Evolutionary conservation across 2,329 filamentous ascomycete species (phyloP), one percentile per base, ranked within the genome.

Genomic region (Juglanconis oblonga): DNA sequence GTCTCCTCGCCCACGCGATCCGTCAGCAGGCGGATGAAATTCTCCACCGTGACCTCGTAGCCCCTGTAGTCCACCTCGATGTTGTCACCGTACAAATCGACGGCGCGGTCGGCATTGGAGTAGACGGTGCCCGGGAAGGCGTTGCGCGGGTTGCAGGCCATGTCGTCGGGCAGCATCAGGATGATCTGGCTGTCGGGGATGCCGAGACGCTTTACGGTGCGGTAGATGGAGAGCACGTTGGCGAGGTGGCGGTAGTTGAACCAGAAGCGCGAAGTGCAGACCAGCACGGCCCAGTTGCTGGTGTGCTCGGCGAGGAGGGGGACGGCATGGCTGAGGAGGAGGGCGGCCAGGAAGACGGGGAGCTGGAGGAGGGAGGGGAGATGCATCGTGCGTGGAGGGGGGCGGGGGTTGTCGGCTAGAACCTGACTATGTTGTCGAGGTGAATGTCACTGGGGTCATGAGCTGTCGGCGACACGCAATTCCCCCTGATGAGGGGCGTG

Each of bases 141-240:
- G 74, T 99, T 99, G 70, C 95, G 92, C 36, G 95, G 95, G 77
- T 99, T 99, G 82, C 95, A 99, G 44, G 95, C 95, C 92, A 99
- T 98, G 79, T 99, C 95, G 74, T 99, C 95, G 29, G 95, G 95
- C n/a, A 99, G 86, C 93, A 99, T 98, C 67, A 99, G 89, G 73
- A 99, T 98, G 77, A 99, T 99, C 74, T 99, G 95, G 55, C 92
- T 97, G 76, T 99, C 95, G 40, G 95, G 95, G 62, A 99, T 99
- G 52, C 95, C 95, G 42, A 99, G 87, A 11, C 95, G 91, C 79
- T 99, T 99, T 64, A 99, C 95, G 59, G 95, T 99, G 61, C 95
- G 91, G 78, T 99, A 99, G 65, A 99, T 87, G 62, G 94, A 97
- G 63, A 99, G 87, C 17, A 97, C 95, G 78, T 99, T 99, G 74